A percentile compares a stretch with the other conserved stretches of the same genome.
phyloP scores from a whole-genome alignment of 1,284 basidiomycete genomes.

The Boletus mariae region DNA sequence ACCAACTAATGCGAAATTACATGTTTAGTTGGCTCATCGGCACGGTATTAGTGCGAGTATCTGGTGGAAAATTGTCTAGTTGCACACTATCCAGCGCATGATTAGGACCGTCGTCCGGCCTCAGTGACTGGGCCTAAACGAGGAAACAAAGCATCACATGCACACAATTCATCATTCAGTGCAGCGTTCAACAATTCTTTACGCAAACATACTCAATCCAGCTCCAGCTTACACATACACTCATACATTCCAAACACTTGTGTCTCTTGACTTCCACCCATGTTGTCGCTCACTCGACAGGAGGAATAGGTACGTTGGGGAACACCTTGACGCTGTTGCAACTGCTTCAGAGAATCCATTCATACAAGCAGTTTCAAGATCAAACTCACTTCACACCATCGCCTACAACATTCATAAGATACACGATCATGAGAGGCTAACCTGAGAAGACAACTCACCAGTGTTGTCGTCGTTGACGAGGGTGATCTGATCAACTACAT shows the following conservation, averaged over 20 bases:
- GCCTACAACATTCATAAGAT: background rate
- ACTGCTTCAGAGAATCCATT: background rate
- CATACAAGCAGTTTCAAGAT: background rate
- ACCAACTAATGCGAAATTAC: too few species aligned
- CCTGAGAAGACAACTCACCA: background rate
- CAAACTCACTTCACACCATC: background rate
- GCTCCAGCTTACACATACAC: background rate
- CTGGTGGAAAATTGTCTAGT: too few species aligned
- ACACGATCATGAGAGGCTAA: background rate
- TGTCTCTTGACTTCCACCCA: background rate
- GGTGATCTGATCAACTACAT: background rate
- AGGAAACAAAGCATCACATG: too few species aligned
- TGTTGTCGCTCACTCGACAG: background rate
- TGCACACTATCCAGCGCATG: too few species aligned
- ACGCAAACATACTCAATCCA: background rate
- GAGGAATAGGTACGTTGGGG: background rate
- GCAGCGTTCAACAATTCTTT: background rate
- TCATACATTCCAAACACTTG: background rate
- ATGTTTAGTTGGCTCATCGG: too few species aligned
- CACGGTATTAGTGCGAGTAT: too few species aligned
- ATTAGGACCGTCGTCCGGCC: too few species aligned
- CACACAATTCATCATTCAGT: too few species aligned
- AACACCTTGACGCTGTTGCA: background rate
- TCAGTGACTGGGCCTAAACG: too few species aligned
- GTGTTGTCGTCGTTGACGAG: background rate